Evolutionary conservation across 2,329 filamentous ascomycete genomes (phyloP), one percentile per base, ranked within the genome.

Genomic region (Bipolaris zeicola): DNA sequence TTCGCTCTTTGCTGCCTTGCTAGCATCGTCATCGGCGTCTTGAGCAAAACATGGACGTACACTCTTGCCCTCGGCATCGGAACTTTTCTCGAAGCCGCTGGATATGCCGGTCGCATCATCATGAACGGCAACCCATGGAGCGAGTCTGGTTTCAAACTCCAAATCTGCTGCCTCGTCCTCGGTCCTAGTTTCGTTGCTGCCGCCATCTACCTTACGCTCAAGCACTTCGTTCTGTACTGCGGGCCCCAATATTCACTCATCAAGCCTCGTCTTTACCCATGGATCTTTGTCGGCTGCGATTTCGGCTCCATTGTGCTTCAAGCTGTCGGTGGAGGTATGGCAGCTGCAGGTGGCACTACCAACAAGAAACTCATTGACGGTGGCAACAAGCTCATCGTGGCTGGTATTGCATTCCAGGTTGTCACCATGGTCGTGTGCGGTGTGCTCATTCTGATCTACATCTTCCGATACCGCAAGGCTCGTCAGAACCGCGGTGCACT

Each of bases 251-350:
- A 74, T 58, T 80, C 78, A 0, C 65, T 76, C 1, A 62, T 82
- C 26, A 71, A 70, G 45, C 60, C 70, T 7, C 65, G 65, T 24
- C 64, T 80, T 10, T 86, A 85, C 65, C 84, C 84, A 6, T 81
- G 81, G 74, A 78, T 85, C 55, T 87, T 87, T 71, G 81, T 87
- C 62, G 72, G 76, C 36, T 85, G 82, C 65, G 85, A 87, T 58
- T 66, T 86, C 34, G 66, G 83, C 42, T 83, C 81, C 16, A 79
- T 87, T 33, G 61, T 84, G 10, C 69, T 86, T 13, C 85, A 87
- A 66, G 83, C 82, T 6, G 76, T 77, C 3, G 84, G 84, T 16
- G 84, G 84, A 52, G 84, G 80, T 37, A 76, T 86, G 48, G 82
- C 85, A 1, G 82, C 84, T 0, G 61, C 65, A 2, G 58, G 70